Percentiles rank a stretch among this genome's conserved stretches.
phyloP scores from a whole-genome alignment of 1,284 basidiomycete species.

The Leccinum idahoense region DNA sequence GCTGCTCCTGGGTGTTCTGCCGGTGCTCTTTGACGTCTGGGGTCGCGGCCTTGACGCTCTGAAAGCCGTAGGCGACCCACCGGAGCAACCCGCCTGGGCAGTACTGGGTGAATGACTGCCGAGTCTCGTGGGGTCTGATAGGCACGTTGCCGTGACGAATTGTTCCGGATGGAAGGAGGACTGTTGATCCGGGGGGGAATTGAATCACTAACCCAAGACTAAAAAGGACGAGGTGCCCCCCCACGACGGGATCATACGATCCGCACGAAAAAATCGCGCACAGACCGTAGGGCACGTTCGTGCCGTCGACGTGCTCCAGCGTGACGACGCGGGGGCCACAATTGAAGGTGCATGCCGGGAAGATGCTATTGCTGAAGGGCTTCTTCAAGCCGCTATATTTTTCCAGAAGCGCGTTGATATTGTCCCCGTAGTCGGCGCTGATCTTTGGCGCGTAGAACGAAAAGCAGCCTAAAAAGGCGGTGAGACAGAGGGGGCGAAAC shows the following conservation, averaged over 20 bases:
- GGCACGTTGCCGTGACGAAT: slow-evolving; percentile 6
- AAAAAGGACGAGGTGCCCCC: slow-evolving; percentile 10
- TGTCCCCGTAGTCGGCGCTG: no score
- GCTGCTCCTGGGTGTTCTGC: no score
- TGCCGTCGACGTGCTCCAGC: not conserved
- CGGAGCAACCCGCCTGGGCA: not conserved
- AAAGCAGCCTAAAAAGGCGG: no score
- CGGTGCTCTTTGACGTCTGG: no score
- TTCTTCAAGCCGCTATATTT: no score
- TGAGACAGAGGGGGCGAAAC: no score
- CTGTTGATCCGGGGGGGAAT: not conserved
- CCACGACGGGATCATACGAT: not conserved
- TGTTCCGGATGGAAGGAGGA: slow-evolving; percentile 9
- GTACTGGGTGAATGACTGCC: slow-evolving; percentile 10
- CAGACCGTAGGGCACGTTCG: slow-evolving; percentile 4
- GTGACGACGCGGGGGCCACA: not conserved
- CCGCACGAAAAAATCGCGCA: slow-evolving; percentile 10
- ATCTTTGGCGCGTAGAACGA: no score
- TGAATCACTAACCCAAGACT: not conserved
- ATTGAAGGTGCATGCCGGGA: slow-evolving; percentile 1
- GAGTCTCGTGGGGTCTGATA: not conserved
- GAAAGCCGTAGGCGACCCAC: no score
- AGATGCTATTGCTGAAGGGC: not conserved
- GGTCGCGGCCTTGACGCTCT: no score
- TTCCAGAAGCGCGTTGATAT: no score